Base-by-base conservation (phyloP, 2,329 filamentous ascomycete species). In the Claviceps cyperi region DNA sequence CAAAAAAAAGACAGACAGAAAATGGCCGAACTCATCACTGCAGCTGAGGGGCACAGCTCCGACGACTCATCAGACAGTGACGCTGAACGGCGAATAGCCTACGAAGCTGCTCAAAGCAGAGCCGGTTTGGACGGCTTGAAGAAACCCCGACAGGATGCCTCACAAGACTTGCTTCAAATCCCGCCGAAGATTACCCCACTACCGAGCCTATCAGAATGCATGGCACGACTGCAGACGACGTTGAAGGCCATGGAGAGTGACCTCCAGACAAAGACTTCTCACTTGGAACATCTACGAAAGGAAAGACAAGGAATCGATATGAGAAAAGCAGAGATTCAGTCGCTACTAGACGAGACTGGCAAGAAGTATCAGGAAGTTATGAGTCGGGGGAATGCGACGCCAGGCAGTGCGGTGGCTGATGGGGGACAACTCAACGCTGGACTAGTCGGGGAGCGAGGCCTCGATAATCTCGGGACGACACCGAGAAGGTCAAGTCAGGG, bases 51-150 rank as follows among this genome's bases (percentile, higher is more conserved):
- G 1, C 71, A 72, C 37, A 75, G 76, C 8, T 77, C 76, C 2
- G 79, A 79, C 7, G 80, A 75, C 6, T 80, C 76, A 1, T 77
- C 77, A n/a, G 86, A 91, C 50, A 82, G 79, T 21, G 80, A 83
- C 43, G 80, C 80, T 0, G 81, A 83, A 61, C 76, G 84, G 15
- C 81, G 82, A 51, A 86, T 84, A 2, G 90, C 87, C 0, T 97
- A 94, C 66, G 90, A 95, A 65, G 79, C 81, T 11, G 83, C 86
- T 4, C 91, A 97, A 68, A 90, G 86, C 8, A 78, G 84, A 19
- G 85, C 86, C 3, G 91, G 88, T n/a, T 84, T 92, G 69, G 90
- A 91, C 58, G 84, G 81, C 0, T 60, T 84, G 21, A 74, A 72
- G 59, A 74, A 72, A 58, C 70, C 62, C 14, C 53, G 50, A 24